Base-by-base conservation (phyloP, 2,329 filamentous ascomycete genomes). In the Purpureocillium takamizusanense region DNA sequence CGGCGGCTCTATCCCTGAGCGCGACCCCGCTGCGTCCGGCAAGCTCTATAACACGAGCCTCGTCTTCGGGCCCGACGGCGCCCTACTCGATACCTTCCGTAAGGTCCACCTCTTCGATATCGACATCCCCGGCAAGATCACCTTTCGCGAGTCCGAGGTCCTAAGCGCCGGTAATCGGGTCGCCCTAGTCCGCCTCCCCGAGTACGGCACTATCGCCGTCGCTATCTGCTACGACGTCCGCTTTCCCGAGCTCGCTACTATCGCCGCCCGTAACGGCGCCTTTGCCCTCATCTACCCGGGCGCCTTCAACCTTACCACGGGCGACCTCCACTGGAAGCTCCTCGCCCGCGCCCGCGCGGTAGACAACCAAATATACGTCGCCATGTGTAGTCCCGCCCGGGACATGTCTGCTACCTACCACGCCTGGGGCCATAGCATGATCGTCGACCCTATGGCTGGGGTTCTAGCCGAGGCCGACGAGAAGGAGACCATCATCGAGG, bases 41-140 rank as follows among this genome's bases (percentile, higher is more conserved):
- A 83, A 85, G 49, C 84, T 89, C 65, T 95, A 92, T 72, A 98
- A 98, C 66, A 97, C 92, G 3, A 83, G 78, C 21, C 69, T 98
- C 34, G 78, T 83, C 7, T 98, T 98, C 62, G 76, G 72, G 0
- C 89, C 88, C 0, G 65, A 72, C 9, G 92, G 92, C 4, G 59
- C 72, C n/a, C 70, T 95, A 35, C 71, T 98, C n/a, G 86, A 80
- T 6, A 86, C 81, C 3, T 89, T 97, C 61, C 78, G 92, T 51
- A 98, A 98, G 67, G 81, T 92, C 32, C 92, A 98, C 63, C 74
- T 98, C 32, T 98, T 98, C 62, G 92, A 97, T 63, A 98, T 98
- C 52, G 83, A 94, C 59, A 97, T 98, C 46, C 92, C 92, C 1
- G 90, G 88, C 45, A 89, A 89, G 66, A 95, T 98, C 60, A 82